These are phyloP conservation scores for Moesziomyces sp. DNA, from an alignment of 1,284 basidiomycete species.

Conservation along the genomic window DNA sequence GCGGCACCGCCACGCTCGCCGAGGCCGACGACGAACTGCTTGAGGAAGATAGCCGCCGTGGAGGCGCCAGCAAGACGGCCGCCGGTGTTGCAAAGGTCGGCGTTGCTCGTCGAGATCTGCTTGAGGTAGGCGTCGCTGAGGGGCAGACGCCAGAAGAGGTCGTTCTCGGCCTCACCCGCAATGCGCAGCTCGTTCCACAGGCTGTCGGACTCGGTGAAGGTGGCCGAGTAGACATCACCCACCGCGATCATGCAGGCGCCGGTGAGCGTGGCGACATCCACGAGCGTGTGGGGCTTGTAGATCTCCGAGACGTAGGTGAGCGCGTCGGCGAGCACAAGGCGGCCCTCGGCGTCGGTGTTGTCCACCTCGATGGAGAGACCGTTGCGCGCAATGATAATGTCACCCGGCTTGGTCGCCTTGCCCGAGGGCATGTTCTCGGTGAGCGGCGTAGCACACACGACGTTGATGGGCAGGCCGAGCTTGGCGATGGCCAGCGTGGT, in stretches of 20 bases:
- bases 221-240: constrained; percentile 80
- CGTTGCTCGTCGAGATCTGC: constrained; percentile 81
- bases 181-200: constrained; percentile 77
- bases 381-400: constrained; percentile 85
- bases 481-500: constrained; percentile 82
- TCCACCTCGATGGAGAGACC: constrained; percentile 86
- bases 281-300: constrained; percentile 82
- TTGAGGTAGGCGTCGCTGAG: constrained; percentile 81
- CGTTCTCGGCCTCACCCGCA: constrained; percentile 77
- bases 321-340: constrained; percentile 80
- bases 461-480: constrained; percentile 81
- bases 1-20: constrained; percentile 52
- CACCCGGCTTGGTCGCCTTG: constrained; percentile 84
- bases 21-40: constrained; percentile 73
- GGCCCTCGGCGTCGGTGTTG: constrained; percentile 89
- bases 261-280: constrained; percentile 87
- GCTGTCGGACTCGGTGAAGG: constrained; percentile 75
- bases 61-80: constrained; percentile 79
- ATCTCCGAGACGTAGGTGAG: constrained; percentile 83
- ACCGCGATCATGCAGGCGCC: constrained; percentile 67
- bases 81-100: constrained; percentile 82
- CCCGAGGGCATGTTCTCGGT: constrained; percentile 79
- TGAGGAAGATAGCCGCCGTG: constrained; percentile 88
- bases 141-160: constrained; percentile 69
- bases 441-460: constrained; percentile 78